These are phyloP conservation scores for Nakaseomyces uthaithaninus DNA, from an alignment of 1,139 yeast species.

Conservation along the genomic window DNA sequence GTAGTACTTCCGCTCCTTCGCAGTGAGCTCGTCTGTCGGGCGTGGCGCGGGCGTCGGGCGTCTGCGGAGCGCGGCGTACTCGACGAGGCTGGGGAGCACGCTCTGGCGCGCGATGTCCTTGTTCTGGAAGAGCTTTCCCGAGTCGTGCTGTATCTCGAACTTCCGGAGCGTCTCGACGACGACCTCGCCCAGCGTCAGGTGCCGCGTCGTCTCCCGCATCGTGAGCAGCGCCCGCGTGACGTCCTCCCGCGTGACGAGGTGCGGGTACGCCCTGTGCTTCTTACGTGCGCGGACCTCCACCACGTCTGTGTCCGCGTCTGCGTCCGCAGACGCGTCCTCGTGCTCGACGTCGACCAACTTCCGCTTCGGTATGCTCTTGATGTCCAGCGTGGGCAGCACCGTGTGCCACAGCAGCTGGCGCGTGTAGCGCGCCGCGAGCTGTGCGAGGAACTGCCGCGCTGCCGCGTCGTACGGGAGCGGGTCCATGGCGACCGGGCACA, in stretches of 20 bases:
- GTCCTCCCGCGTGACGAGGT: slow-evolving; percentile 17
- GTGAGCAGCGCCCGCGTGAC: slow-evolving; percentile 18
- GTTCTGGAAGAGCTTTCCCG: slow-evolving; percentile 24
- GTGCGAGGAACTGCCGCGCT: slow-evolving; percentile 12
- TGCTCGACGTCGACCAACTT: background rate
- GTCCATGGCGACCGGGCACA: slow-evolving; percentile 13
- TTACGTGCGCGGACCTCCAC: background rate
- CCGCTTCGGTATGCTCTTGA: slow-evolving; percentile 9
- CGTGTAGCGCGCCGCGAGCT: slow-evolving; percentile 15
- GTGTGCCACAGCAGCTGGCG: slow-evolving; percentile 18
- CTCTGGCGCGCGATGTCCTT: slow-evolving; percentile 14
- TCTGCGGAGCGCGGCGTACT: slow-evolving; percentile 1
- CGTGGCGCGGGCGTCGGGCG: slow-evolving; percentile 5
- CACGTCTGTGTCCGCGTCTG: background rate
- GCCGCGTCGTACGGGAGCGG: slow-evolving; percentile 15
- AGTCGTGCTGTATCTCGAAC: slow-evolving; percentile 17
- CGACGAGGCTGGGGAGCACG: slow-evolving; percentile 5
- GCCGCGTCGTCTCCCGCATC: slow-evolving; percentile 14
- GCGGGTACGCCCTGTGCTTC: slow-evolving; percentile 15
- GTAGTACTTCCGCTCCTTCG: slow-evolving; percentile 2
- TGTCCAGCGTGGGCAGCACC: slow-evolving; percentile 19
- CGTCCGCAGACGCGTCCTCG: too few relatives aligned
- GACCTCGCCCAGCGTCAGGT: slow-evolving; percentile 20
- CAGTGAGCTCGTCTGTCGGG: slow-evolving; percentile 2
- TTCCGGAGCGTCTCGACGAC: slow-evolving; percentile 22